These are phyloP conservation scores for Carex myosuroides DNA, from an alignment of 176 grass and related monocot species.

Conservation along the genomic window DNA sequence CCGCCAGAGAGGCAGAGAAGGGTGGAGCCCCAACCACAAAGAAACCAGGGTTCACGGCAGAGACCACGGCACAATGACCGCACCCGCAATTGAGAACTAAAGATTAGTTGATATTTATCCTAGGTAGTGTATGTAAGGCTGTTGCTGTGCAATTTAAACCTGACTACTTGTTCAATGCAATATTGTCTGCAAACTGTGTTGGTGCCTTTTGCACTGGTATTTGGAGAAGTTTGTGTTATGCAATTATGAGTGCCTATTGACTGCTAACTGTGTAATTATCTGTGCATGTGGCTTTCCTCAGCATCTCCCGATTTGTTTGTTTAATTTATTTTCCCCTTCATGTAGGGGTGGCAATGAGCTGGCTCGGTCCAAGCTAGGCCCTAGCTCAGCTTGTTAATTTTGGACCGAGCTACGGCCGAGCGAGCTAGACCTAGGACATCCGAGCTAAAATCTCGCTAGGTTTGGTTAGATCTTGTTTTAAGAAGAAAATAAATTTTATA, in stretches of 20 bases:
- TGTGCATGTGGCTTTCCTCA: neutral
- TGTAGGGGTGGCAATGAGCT: neutral
- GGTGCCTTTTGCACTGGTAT: neutral
- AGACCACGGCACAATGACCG: slow-evolving; percentile 65
- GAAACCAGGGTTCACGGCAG: slow-evolving; percentile 53
- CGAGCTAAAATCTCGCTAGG: no score
- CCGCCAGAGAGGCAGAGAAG: slow-evolving; percentile 81
- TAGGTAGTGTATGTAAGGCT: neutral
- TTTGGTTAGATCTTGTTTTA: no score
- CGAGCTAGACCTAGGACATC: no score
- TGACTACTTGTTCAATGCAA: neutral
- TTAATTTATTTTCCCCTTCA: neutral
- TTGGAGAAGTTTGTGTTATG: neutral
- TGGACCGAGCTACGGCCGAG: no score
- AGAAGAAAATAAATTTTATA: no score
- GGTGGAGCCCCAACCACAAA: slow-evolving; percentile 77
- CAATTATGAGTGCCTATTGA: neutral
- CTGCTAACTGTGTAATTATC: neutral
- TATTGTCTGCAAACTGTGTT: neutral
- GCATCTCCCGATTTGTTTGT: neutral
- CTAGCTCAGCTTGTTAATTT: no score
- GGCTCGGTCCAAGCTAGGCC: no score
- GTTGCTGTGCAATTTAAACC: neutral
- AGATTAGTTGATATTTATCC: neutral
- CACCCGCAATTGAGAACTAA: slow-evolving; percentile 24